Conservation (phyloP, 2,329 filamentous ascomycete genomes). For the Microascus cirrosus region DNA sequence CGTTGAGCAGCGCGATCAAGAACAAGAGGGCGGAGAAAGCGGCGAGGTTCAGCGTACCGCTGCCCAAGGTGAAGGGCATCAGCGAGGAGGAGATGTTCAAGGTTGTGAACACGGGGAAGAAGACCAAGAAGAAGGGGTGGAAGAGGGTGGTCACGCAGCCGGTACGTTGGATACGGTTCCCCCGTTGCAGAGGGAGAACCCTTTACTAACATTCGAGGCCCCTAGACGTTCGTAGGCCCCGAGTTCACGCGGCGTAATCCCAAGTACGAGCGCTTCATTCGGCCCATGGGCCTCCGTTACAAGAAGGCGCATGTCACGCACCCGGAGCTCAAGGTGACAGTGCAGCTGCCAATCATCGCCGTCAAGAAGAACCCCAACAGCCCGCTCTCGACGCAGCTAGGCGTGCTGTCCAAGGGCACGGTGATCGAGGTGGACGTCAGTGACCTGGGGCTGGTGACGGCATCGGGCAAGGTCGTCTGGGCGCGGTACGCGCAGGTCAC, state of each 20-base stretch:
- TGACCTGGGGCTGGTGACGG: constrained; percentile 83
- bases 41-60: constrained; percentile 80
- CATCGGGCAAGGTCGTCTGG: constrained; percentile 89
- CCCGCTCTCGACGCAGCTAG: constrained; percentile 84
- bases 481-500: constrained; percentile 69
- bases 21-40: constrained; percentile 91
- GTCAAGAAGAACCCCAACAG: constrained; percentile 65
- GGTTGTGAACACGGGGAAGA: constrained; percentile 92
- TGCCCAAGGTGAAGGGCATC: constrained; percentile 91
- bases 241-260: constrained; percentile 86
- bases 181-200: not conserved
- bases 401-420: constrained; percentile 76
- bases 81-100: constrained; percentile 97
- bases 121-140: constrained; percentile 76
- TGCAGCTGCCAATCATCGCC: constrained; percentile 70
- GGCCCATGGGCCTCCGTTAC: constrained; percentile 37
- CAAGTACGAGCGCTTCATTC: constrained; percentile 54
- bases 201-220: constrained; percentile 19
- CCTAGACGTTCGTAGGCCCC: constrained; percentile 62
- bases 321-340: constrained; percentile 74
- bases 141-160: constrained; percentile 55
- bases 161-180: constrained; percentile 11
- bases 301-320: constrained; percentile 50
- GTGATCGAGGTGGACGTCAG: constrained; percentile 83
- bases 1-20: constrained; percentile 79